Base-by-base conservation (phyloP, 495 filamentous ascomycete species). In the Apodospora peruviana region DNA sequence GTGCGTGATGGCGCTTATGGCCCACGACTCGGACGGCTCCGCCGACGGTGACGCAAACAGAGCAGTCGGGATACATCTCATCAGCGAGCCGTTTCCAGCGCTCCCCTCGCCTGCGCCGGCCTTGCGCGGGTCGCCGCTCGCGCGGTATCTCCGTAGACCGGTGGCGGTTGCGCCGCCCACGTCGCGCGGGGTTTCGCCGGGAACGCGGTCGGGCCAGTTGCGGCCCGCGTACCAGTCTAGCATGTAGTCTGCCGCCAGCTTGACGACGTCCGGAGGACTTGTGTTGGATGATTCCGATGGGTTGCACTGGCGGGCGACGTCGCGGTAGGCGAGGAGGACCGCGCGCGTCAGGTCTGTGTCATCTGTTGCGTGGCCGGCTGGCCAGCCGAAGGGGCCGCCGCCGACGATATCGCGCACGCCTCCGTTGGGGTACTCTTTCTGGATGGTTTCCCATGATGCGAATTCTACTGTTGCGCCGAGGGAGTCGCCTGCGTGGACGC, bases 401-500 rank as follows among this genome's bases (percentile, higher is more conserved):
- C 61, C 64, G 36, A 56, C 41, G 23, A 67, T 59, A 36, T 61
- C 50, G 18, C 57, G 50, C 7, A 60, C 18, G n/a, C n/a, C n/a
- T 23, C 56, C 56, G 4, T 50, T 5, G 24, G 59, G 64, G 21
- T 57, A 27, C 0, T 38, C 1, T 17, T 2, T 4, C 3, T 34
- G 29, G 51, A 67, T 61, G n/a, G 39, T 1, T 9, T 53, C 51
- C 55, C 57, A 61, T 10, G 55, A 32, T 3, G 34, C n/a, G 46
- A 67, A 67, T 25, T 67, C 64, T 23, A 60, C 24, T 14, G 59
- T 65, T 1, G 64, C 59, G 23, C 64, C 64, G 29, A 67, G 61
- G 29, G 55, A 40, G 45, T 67, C 64, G 51, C 61, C 64, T 0
- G 64, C 61, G 50, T 67, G 64, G 17, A 67, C 53, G 24, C 57